These are phyloP conservation scores for Pseudomicrostroma phylloplanum DNA, from an alignment of 1,284 basidiomycete species.

Conservation along the genomic window DNA sequence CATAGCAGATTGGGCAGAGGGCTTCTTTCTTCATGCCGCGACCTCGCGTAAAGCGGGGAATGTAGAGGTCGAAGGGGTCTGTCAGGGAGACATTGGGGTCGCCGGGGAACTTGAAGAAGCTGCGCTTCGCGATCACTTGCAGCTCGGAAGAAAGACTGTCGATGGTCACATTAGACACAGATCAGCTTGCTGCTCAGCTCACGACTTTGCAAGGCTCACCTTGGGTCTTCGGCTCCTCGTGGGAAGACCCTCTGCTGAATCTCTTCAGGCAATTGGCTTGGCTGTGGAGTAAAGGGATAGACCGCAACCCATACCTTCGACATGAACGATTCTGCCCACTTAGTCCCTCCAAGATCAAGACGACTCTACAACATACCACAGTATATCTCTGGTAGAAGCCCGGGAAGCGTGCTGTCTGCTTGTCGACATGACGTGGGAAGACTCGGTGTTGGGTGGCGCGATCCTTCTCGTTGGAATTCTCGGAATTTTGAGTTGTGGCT, in stretches of 20 bases:
- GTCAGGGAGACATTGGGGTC: neutral
- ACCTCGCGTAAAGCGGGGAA: slow-evolving; percentile 27
- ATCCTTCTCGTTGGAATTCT: neutral
- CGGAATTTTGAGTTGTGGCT: neutral
- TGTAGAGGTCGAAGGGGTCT: slow-evolving; percentile 29
- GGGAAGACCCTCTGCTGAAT: neutral
- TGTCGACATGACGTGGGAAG: too few species aligned
- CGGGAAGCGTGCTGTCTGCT: neutral
- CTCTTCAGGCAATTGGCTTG: neutral
- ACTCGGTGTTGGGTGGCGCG: neutral
- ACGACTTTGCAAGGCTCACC: neutral
- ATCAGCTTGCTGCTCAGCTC: neutral
- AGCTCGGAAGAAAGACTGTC: neutral
- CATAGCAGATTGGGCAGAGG: slow-evolving; percentile 36
- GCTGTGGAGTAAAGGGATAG: neutral
- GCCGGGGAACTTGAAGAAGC: neutral
- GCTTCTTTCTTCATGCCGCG: slow-evolving; percentile 23
- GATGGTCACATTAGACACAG: neutral
- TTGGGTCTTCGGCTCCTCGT: neutral
- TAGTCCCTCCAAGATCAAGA: neutral
- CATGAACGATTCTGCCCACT: neutral
- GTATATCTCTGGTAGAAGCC: neutral
- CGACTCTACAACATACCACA: neutral
- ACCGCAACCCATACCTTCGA: neutral
- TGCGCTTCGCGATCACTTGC: neutral